These are phyloP conservation scores for Sindora glabra DNA, from an alignment of 306 rosid genomes.

Conservation along the genomic window DNA sequence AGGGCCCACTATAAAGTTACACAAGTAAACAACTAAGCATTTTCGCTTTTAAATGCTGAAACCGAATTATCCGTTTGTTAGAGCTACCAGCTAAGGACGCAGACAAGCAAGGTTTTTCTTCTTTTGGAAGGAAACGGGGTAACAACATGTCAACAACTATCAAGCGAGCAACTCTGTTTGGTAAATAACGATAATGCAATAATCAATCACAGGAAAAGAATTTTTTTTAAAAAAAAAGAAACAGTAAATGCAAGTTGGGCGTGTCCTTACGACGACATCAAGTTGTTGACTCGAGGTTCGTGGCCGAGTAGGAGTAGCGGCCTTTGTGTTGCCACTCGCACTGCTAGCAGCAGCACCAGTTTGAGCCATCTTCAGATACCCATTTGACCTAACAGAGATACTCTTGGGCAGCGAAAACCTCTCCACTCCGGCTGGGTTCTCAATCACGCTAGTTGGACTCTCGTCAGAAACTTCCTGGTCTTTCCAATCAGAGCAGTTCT, in stretches of 20 bases:
- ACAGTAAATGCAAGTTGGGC: neutral
- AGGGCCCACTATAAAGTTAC: slow-evolving; percentile 2
- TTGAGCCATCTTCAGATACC: slow-evolving; percentile 56
- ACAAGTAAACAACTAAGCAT: slow-evolving; percentile 8
- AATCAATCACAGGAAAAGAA: slow-evolving; percentile 1
- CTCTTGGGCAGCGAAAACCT: slow-evolving; percentile 82
- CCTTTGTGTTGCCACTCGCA: slow-evolving; percentile 35
- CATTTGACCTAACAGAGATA: slow-evolving; percentile 81
- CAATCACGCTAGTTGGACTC: slow-evolving; percentile 63
- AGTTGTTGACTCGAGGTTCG: slow-evolving; percentile 34
- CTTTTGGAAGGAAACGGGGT: slow-evolving; percentile 26
- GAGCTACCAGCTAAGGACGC: slow-evolving; percentile 34
- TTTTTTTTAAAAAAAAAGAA: neutral
- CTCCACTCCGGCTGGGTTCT: slow-evolving; percentile 42
- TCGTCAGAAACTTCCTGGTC: slow-evolving; percentile 35
- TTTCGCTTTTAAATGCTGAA: no score
- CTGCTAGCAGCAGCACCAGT: slow-evolving; percentile 26
- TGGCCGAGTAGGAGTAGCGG: slow-evolving; percentile 48
- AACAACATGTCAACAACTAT: slow-evolving; percentile 5
- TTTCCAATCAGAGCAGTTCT: slow-evolving; percentile 38
- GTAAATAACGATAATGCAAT: slow-evolving; percentile 34
- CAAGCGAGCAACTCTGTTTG: slow-evolving; percentile 25
- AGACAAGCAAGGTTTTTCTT: slow-evolving; percentile 22
- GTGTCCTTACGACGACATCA: slow-evolving; percentile 50
- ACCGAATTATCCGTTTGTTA: slow-evolving; percentile 24